phyloP scores from a whole-genome alignment of 176 grass and related monocot genomes.

The Bromus sterilis region DNA sequence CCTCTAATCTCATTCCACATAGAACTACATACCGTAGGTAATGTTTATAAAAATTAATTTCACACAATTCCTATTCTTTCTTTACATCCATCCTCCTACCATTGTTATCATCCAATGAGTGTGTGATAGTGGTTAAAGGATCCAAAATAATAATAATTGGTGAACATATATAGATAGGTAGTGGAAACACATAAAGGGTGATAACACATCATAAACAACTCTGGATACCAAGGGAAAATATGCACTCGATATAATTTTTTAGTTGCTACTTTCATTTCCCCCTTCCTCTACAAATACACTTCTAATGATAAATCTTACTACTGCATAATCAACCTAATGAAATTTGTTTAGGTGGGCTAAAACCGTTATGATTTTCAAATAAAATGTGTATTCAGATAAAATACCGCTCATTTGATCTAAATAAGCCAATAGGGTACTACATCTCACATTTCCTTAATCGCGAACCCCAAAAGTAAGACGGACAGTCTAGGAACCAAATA shows the following conservation, averaged over 20 bases:
- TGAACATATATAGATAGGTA: not conserved
- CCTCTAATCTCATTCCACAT: not conserved
- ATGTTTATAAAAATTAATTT: not conserved
- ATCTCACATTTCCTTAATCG: not conserved
- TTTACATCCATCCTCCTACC: not conserved
- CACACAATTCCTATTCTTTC: not conserved
- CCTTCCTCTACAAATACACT: no score
- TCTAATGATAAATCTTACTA: no score
- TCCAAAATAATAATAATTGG: not conserved
- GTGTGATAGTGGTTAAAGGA: not conserved
- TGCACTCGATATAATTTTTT: no score
- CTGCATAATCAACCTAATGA: no score
- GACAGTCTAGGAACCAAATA: not conserved
- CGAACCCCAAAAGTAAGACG: not conserved
- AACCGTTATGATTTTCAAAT: no score
- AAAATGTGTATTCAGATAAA: no score
- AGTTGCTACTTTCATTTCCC: no score
- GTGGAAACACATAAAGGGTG: no score
- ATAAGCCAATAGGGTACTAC: not conserved
- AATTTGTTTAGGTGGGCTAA: no score
- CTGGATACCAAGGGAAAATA: no score
- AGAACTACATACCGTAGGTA: not conserved
- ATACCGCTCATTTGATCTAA: not conserved
- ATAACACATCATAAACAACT: no score
- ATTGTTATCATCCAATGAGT: not conserved